Base-by-base conservation (phyloP, 208 protist genomes). In the Trypanosoma platydactyli region DNA sequence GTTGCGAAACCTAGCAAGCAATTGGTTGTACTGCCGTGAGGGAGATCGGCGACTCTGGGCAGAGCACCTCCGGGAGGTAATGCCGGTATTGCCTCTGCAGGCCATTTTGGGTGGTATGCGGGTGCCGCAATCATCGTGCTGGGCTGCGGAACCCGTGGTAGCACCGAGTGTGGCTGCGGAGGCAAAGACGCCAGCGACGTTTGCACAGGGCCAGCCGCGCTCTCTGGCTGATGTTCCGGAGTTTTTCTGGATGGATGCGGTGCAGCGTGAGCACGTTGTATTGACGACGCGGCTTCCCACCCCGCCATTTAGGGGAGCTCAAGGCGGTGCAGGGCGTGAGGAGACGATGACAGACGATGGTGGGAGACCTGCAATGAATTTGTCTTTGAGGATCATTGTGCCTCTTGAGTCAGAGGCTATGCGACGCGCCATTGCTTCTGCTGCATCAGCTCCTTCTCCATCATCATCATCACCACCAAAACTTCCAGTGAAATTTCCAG, bases 41-140 rank as follows among this genome's bases (percentile, higher is more conserved):
- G 78, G 78, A 25, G 91, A 96, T 65, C 86, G 80, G 22, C 84
- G 91, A n/a, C 66, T 96, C 22, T 96, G 87, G 85, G 71, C 71
- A 12, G 88, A 96, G 71, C 84, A 91, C 66, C 71, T 96, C 51
- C 77, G 83, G 7, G 88, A 92, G 49, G 79, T 96, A 40, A 75
- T 80, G 25, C 88, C 88, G 9, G 85, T 92, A 44, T 72, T 92
- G 35, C 85, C 88, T 18, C 77, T 80, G 53, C 83, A 91, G 68
- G 73, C 85, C 11, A 63, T 89, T 7, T 74, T 91, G 0, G 88
- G 83, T 18, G 88, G 88, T 5, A 68, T 69, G 56, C 54, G 72
- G 18, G 30, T 65, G 42, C 59, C 52, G 44, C 49, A 45, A 15
- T 58, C 56, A 13, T 16, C 49, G 53, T 53, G 44, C 35, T 89